Evolutionary conservation across 1,139 yeast genomes (phyloP), one percentile per base, ranked within the genome.

Genomic region (Yamadazyma jaroonii): DNA sequence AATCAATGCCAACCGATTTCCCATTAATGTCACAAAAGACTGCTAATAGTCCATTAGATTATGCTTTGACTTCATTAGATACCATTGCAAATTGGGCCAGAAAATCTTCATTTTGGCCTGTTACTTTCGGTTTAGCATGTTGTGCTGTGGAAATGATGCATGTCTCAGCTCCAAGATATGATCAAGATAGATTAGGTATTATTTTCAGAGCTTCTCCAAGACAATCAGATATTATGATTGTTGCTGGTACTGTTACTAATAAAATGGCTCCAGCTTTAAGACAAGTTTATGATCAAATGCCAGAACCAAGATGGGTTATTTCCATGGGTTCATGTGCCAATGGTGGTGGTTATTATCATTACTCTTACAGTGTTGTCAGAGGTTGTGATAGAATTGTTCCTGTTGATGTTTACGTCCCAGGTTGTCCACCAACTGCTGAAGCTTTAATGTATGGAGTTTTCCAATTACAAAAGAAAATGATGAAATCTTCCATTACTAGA

Each of bases 81-180:
- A 79, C 83, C 44, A 78, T 86, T 49, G 92, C 90, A 50, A 84
- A 84, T 67, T 87, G 96, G 96, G 95, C 94, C 2, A 79, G 96
- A 62, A 89, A 85, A 59, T 87, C 95, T 24, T 84, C 94, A 4
- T 86, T 87, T 63, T 87, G 96, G 96, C 96, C 96, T 10, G 94
- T 86, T 37, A 87, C 96, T 34, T 87, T 87, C 63, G 96, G 95
- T 30, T 72, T 86, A 56, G 95, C 95, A 7, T 86, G 95, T 67
- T 86, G 95, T 70, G 95, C 95, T 45, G 95, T 87, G 33, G 96
- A 87, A 66, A 87, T 87, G 96, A 87, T 87, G 96, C 96, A 87
- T 64, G 87, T 84, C 32, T 87, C 95, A 22, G 81, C 95, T 42
- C 95, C 96, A 46, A 75, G 96, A 61, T 87, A 87, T 66, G 96